phyloP scores from a whole-genome alignment of 2,329 filamentous ascomycete species.

The Exophiala viscosa region DNA sequence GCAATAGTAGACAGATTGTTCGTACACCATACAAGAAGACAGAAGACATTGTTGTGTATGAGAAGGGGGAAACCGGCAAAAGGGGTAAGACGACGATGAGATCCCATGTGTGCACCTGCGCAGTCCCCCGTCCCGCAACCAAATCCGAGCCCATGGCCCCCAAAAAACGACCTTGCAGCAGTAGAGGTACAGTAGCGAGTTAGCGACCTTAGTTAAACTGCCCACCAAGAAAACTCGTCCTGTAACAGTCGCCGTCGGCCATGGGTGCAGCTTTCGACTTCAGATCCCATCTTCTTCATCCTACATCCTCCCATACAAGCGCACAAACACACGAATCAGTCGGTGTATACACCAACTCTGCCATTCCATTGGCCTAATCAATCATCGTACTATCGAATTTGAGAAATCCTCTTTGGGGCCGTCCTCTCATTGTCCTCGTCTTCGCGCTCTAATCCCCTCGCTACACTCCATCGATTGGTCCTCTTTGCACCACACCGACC shows the following conservation, averaged over 20 bases:
- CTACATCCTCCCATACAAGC: neutral
- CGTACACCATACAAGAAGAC: too few species aligned
- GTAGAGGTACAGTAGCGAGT: too few species aligned
- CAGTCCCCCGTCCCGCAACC: too few species aligned
- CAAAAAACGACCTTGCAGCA: too few species aligned
- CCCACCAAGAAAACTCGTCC: too few species aligned
- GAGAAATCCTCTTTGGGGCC: constrained; percentile 10
- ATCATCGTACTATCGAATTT: constrained; percentile 12
- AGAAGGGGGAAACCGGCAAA: too few species aligned
- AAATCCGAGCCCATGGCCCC: too few species aligned
- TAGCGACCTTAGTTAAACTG: too few species aligned
- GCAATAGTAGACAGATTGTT: too few species aligned
- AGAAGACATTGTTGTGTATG: too few species aligned
- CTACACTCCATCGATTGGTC: constrained; percentile 20
- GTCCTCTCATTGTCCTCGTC: constrained; percentile 16
- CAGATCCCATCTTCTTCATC: neutral
- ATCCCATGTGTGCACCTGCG: too few species aligned
- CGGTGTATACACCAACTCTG: neutral
- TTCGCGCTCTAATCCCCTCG: constrained; percentile 22
- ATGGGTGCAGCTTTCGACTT: neutral
- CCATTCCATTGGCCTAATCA: constrained; percentile 7
- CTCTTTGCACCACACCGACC: constrained; percentile 20
- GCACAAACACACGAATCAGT: neutral
- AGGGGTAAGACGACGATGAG: too few species aligned
- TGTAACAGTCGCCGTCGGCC: neutral